Base-by-base conservation (phyloP, 2,329 filamentous ascomycete species). In the Fusarium acutatum region DNA sequence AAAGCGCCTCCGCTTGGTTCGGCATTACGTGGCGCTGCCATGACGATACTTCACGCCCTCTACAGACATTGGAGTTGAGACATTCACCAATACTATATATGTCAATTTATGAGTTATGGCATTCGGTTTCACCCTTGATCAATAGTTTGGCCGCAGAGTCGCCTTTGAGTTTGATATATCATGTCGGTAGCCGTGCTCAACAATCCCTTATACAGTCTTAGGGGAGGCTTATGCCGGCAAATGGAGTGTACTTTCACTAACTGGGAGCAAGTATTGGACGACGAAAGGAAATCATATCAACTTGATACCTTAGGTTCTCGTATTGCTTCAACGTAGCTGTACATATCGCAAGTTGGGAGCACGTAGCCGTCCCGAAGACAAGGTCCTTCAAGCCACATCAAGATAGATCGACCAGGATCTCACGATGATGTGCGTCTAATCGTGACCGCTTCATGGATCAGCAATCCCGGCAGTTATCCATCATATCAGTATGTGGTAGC, bases 11-110 rank as follows among this genome's bases (percentile, higher is more conserved):
- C 43, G 52, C 67, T 58, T 44, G 61, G 40, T 41, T 62, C 58
- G 24, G 54, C 50, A 37, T 77, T 63, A 71, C 58, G 69, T 77
- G 76, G 76, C 69, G 67, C 71, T 67, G 56, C 60, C 67, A 75
- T 78, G 75, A 78, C 75, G 61, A 67, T 61, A 57, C 64, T 47
- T 72, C 60, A 60, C 69, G 41, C 62, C 64, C 50, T 62, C 50
- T 22, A 41, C 58, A 28, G 34, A 61, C 54, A 47, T 20, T 34
- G n/a, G 46, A 64, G 63, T 64, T 28, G 12, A 64, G 34, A 46
- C 37, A 61, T 49, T 60, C 56, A 61, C 68, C 60, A 71, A 75
- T 75, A 61, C 53, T 32, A 32, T 22, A 40, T 20, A 24, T 63
- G 13, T 40, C 24, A 38, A 34, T 41, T 43, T 38, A 40, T 34